Conservation (phyloP, 78 protist genomes). For the Speleostelium caveatum region DNA sequence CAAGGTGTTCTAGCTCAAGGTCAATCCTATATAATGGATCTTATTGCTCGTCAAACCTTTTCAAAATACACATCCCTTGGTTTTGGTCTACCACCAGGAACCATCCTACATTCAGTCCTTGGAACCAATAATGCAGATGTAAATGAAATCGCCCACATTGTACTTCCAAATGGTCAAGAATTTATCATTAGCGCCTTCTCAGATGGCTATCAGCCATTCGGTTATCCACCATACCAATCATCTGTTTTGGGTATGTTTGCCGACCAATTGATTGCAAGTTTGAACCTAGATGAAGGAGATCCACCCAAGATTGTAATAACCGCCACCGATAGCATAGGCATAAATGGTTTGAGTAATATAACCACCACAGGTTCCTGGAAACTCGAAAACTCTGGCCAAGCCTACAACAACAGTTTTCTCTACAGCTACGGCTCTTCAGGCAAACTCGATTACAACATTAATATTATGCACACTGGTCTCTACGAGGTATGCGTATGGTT, state of each 20-base stretch:
- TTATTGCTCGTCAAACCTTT: conserved; percentile 43
- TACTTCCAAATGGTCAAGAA: conserved; percentile 62
- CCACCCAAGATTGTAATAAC: conserved; percentile 43
- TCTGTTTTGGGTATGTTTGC: conserved; percentile 62
- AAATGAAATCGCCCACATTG: conserved; percentile 61
- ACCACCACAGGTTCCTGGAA: conserved; percentile 9
- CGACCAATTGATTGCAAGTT: background rate
- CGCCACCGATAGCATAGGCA: background rate
- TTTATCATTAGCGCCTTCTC: conserved; percentile 32
- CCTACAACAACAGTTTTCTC: conserved; percentile 25
- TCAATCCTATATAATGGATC: conserved; percentile 44
- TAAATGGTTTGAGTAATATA: background rate
- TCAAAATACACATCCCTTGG: conserved; percentile 54
- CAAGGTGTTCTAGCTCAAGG: conserved; percentile 46
- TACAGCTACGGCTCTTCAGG: conserved; percentile 1
- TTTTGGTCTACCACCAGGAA: conserved; percentile 75
- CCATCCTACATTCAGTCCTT: conserved; percentile 28
- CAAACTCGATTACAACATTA: conserved; percentile 1
- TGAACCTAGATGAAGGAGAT: conserved; percentile 22
- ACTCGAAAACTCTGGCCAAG: conserved; percentile 1
- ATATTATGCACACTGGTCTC: conserved; percentile 34
- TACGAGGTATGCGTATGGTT: conserved; percentile 76
- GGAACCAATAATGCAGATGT: conserved; percentile 47
- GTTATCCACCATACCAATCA: conserved; percentile 66
- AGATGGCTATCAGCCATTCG: conserved; percentile 63